Percentiles rank a stretch among this genome's conserved stretches.
Evolutionary conservation across 2,329 filamentous ascomycete species (phyloP).

Genomic region (Cladosporium phlei): DNA sequence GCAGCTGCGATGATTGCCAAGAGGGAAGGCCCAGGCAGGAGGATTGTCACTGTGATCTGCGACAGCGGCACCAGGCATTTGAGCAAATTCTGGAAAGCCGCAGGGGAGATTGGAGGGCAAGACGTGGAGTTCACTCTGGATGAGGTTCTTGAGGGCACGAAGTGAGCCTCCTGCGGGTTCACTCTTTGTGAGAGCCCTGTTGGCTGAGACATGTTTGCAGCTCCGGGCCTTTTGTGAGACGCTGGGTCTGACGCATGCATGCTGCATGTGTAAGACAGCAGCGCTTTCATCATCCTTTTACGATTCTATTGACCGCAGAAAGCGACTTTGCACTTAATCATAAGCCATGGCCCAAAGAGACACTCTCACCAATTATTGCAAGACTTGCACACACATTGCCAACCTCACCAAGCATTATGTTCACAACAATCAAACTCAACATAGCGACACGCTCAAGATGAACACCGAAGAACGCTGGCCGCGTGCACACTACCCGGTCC

Average conservation of each 20-base stretch:
- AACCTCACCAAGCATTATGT: neutral
- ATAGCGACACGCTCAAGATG: too few species aligned
- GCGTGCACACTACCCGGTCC: neutral
- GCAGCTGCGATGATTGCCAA: slow-evolving; percentile 67
- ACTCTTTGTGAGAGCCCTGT: too few species aligned
- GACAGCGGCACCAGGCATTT: slow-evolving; percentile 71
- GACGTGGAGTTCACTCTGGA: slow-evolving; percentile 50
- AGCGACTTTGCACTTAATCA: too few species aligned
- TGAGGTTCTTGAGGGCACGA: slow-evolving; percentile 44
- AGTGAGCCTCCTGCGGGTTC: too few species aligned
- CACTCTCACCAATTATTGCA: neutral
- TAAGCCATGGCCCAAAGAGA: neutral
- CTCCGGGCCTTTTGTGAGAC: too few species aligned
- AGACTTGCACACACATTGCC: neutral
- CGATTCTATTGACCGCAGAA: too few species aligned
- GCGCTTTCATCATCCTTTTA: too few species aligned
- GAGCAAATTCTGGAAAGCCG: slow-evolving; percentile 77
- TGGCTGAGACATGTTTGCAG: too few species aligned
- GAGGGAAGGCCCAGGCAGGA: slow-evolving; percentile 47
- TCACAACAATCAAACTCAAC: too few species aligned
- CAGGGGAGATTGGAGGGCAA: slow-evolving; percentile 58
- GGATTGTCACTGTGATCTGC: slow-evolving; percentile 77
- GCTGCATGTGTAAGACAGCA: too few species aligned
- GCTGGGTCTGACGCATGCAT: too few species aligned
- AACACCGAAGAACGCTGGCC: neutral